These are phyloP conservation scores for Fraxinus excelsior DNA, from an alignment of 257 asterid species.

Conservation along the genomic window DNA sequence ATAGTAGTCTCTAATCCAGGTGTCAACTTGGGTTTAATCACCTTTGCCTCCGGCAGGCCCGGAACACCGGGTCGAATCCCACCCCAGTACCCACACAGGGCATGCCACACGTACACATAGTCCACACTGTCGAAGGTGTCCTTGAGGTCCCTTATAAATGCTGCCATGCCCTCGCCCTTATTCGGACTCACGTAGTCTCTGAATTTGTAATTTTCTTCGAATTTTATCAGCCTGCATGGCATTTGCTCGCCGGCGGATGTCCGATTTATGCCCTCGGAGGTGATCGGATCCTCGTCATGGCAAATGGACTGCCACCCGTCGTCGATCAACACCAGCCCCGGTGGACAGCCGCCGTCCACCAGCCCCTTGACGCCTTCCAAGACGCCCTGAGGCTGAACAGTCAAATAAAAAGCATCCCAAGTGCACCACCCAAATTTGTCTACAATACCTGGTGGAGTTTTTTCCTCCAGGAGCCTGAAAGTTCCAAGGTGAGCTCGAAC, in stretches of 20 bases:
- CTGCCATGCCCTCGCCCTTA: conserved; percentile 69
- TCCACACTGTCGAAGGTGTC: conserved; percentile 59
- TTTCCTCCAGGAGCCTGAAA: conserved; percentile 72
- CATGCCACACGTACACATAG: conserved; percentile 96
- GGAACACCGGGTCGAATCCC: conserved; percentile 65
- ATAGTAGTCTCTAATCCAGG: conserved; percentile 82
- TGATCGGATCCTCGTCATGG: conserved; percentile 80
- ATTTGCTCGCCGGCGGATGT: conserved; percentile 95
- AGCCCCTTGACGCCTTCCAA: conserved; percentile 77
- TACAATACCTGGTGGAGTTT: conserved; percentile 83
- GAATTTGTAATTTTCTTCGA: conserved; percentile 78
- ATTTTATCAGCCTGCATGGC: conserved; percentile 83
- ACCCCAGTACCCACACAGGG: conserved; percentile 96
- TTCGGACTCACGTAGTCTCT: conserved; percentile 65
- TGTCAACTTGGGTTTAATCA: conserved; percentile 61
- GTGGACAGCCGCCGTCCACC: conserved; percentile 93
- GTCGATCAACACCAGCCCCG: conserved; percentile 84
- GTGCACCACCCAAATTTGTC: conserved; percentile 99
- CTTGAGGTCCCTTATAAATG: conserved; percentile 72
- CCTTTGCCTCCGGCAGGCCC: conserved; percentile 62
- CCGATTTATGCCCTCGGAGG: conserved; percentile 73
- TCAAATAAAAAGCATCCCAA: conserved; percentile 97
- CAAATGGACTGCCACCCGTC: conserved; percentile 97
- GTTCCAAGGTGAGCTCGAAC: conserved; percentile 77
- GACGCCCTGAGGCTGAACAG: conserved; percentile 81